Percentiles rank a stretch among this genome's conserved stretches.
Evolutionary conservation across 305 asterid genomes (phyloP).

Genomic region (Withania somnifera): DNA sequence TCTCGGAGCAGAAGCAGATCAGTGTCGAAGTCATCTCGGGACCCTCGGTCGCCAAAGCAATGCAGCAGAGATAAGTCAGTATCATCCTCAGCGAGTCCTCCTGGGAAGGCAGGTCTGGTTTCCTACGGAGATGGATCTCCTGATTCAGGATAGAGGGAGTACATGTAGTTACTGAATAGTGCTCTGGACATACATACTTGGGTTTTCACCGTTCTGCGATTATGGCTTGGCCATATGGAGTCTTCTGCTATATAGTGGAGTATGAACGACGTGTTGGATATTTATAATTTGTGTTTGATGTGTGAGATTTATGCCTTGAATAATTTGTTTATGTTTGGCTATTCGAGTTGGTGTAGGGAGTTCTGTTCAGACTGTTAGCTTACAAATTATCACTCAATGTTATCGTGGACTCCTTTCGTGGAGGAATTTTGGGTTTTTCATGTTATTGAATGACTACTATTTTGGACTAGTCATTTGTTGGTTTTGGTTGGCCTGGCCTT

Average conservation of each 20-base stretch:
- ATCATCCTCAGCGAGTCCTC: slow-evolving; percentile 60
- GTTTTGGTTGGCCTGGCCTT: background rate
- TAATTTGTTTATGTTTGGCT: background rate
- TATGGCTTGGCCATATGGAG: background rate
- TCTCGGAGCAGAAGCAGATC: slow-evolving; percentile 57
- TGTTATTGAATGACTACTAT: background rate
- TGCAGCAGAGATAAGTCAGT: slow-evolving; percentile 37
- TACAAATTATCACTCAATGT: background rate
- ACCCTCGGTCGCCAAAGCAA: slow-evolving; percentile 46
- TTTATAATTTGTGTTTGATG: background rate
- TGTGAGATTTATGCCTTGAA: background rate
- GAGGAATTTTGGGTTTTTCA: background rate
- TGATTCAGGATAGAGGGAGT: slow-evolving; percentile 37
- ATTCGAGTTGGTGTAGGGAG: background rate
- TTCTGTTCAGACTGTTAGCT: background rate
- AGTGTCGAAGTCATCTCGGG: slow-evolving; percentile 36
- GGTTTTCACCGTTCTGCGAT: background rate
- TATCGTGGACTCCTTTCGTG: background rate
- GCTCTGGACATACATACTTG: background rate
- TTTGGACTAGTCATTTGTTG: background rate
- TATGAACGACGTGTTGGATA: background rate
- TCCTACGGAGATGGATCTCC: slow-evolving; percentile 86
- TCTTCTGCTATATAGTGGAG: background rate
- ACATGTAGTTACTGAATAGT: background rate
- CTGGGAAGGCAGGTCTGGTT: slow-evolving; percentile 56